Conservation (phyloP, 1,139 yeast species). For the Diutina pseudorugosa region DNA sequence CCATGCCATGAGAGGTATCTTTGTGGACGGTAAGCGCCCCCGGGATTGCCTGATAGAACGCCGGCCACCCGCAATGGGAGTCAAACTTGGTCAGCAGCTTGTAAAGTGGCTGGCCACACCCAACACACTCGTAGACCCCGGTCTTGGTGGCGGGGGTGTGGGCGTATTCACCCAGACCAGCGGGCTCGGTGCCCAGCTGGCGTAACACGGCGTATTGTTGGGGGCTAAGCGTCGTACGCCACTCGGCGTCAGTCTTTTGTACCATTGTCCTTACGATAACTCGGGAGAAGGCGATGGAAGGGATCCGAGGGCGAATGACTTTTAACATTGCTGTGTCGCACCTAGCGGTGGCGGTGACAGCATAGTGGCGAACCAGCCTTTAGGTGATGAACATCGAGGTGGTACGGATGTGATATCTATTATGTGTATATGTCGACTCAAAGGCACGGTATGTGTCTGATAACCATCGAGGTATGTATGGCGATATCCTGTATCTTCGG, state of each 20-base stretch:
- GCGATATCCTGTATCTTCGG: not conserved
- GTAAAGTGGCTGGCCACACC: slow-evolving; percentile 71
- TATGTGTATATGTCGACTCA: not conserved
- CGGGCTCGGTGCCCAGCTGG: slow-evolving; percentile 74
- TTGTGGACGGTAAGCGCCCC: slow-evolving; percentile 52
- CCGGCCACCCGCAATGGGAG: slow-evolving; percentile 97
- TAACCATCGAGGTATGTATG: not conserved
- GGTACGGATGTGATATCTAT: not conserved
- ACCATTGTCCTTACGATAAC: not conserved
- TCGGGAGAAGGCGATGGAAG: not conserved
- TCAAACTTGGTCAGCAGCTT: slow-evolving; percentile 71
- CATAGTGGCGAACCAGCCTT: not conserved
- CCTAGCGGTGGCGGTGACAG: not conserved
- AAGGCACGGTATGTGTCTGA: not conserved
- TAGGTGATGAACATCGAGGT: not conserved
- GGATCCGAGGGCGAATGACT: not conserved
- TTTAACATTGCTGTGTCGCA: not conserved
- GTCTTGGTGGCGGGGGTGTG: slow-evolving; percentile 25
- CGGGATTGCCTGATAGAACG: slow-evolving; percentile 82
- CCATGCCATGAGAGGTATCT: slow-evolving; percentile 64
- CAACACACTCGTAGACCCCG: slow-evolving; percentile 79
- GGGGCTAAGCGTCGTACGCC: slow-evolving; percentile 72
- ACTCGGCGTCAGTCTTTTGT: slow-evolving; percentile 47
- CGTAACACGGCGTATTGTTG: slow-evolving; percentile 72
- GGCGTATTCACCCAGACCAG: slow-evolving; percentile 64